phyloP scores from a whole-genome alignment of 2,329 filamentous ascomycete species.

The Phialophora macrospora region DNA sequence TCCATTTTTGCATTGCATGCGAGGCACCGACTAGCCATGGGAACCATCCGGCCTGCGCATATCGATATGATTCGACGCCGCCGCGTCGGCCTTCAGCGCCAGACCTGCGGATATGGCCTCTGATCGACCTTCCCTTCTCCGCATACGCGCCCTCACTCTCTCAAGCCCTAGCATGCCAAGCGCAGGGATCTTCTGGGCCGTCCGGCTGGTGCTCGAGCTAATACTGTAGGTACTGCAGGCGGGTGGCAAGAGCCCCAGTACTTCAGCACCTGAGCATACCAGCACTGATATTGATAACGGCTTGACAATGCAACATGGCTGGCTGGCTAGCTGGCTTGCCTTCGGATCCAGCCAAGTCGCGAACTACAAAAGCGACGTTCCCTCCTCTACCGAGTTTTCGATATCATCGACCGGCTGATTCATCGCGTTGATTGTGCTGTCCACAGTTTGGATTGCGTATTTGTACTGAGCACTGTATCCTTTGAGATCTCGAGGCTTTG shows the following conservation, averaged over 20 bases:
- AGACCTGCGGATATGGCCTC: slow-evolving; percentile 2
- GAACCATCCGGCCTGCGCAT: slow-evolving; percentile 6
- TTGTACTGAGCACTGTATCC: not conserved
- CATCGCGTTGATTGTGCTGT: not conserved
- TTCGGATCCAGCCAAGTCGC: not conserved
- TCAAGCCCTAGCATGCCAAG: not conserved
- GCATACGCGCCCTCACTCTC: not conserved
- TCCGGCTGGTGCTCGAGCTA: not conserved
- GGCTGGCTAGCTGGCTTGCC: not conserved
- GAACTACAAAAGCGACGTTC: slow-evolving; percentile 1
- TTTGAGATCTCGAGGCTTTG: too few species aligned
- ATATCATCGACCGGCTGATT: not conserved
- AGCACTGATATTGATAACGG: not conserved
- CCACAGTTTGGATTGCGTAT: not conserved
- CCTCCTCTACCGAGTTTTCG: not conserved
- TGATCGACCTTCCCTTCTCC: slow-evolving; percentile 5
- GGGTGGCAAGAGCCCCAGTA: not conserved
- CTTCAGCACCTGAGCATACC: not conserved
- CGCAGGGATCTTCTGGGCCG: not conserved
- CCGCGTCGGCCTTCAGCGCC: slow-evolving; percentile 13
- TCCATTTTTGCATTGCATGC: not conserved
- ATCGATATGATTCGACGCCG: slow-evolving; percentile 12
- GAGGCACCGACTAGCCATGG: not conserved
- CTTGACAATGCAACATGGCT: not conserved
- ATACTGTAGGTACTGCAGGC: too few species aligned